phyloP scores from a whole-genome alignment of 108 stramenopile species.

The Mayamaea pseudoterrestris region DNA sequence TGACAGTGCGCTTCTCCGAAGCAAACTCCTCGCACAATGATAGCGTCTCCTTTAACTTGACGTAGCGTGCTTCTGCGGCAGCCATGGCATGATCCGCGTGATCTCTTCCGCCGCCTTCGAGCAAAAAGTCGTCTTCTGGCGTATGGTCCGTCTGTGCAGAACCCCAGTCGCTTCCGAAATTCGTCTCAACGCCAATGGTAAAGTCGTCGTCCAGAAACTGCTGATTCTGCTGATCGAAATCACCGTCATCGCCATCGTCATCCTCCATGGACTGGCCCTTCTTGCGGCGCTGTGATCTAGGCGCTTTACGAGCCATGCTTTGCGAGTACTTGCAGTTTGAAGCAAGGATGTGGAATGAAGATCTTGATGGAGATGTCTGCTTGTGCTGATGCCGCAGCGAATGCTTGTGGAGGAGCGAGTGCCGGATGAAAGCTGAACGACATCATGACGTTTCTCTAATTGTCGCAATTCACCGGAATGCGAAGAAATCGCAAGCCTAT shows the following conservation, averaged over 20 bases:
- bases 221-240: conserved; percentile 1
- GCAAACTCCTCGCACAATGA: conserved; percentile 19
- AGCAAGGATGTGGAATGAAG: not conserved
- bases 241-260: conserved; percentile 16
- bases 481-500: no score
- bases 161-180: conserved; percentile 24
- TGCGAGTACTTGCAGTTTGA: not conserved
- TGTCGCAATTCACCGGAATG: no score
- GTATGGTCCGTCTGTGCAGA: no score
- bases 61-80: conserved; percentile 16
- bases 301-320: not conserved
- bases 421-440: no score
- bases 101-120: conserved; percentile 1
- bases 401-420: no score
- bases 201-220: conserved; percentile 30
- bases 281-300: not conserved
- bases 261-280: not conserved
- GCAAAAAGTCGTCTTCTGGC: conserved; percentile 2
- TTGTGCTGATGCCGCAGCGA: no score
- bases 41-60: conserved; percentile 14
- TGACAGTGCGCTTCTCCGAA: conserved; percentile 46
- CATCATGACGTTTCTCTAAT: no score
- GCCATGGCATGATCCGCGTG: conserved; percentile 6
- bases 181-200: not conserved
- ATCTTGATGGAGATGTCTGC: no score